Evolutionary conservation across 148 eudicot species (phyloP), one percentile per base, ranked within the genome.

Genomic region (Agrostemma githago): DNA sequence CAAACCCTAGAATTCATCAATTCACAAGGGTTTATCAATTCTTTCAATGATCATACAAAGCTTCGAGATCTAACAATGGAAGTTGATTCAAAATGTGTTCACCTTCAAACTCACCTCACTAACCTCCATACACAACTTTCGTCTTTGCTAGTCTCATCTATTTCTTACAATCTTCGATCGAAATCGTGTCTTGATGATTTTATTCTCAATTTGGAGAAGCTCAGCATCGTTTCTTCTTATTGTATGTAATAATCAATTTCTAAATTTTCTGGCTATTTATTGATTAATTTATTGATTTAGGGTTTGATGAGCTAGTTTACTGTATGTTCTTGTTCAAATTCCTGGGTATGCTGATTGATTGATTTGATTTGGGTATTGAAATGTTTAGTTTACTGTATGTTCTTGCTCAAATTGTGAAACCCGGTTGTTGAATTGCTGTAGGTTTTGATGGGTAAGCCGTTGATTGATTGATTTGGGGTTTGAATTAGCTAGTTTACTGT

Each of bases 121-220:
- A 70, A 53, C 19, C 86, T 85, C 2, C 84, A 81, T 16, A 41
- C 40, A 16, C 71, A 9, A 17, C 80, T 85, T 10, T 76, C 83
- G 2, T 80, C 74, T 12, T 78, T 77, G 20, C 5, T 84, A 2
- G 59, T 86, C 37, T 80, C 86, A 2, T 84, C 65, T 76, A 61
- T 53, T 65, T 84, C 82, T 65, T 86, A 80, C 9, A 82, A 79
- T 9, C 64, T 86, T 70, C 79, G 67, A 39, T 79, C 87, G 44
- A 84, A 81, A 84, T 63, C 86, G 21, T 78, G 77, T 40, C 51
- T 84, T 60, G 54, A 76, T 56, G 85, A 86, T 67, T 73, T 85
- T 62, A 76, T 58, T 53, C 56, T 40, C 72, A 72, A 21, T 70
- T 58, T 85, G 70, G 79, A 77, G 70, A 68, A 82, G 20, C 77